Percentiles rank a stretch among this genome's conserved stretches.
Evolutionary conservation across 2,329 filamentous ascomycete species (phyloP).

Genomic region (Fusarium pilosicola): DNA sequence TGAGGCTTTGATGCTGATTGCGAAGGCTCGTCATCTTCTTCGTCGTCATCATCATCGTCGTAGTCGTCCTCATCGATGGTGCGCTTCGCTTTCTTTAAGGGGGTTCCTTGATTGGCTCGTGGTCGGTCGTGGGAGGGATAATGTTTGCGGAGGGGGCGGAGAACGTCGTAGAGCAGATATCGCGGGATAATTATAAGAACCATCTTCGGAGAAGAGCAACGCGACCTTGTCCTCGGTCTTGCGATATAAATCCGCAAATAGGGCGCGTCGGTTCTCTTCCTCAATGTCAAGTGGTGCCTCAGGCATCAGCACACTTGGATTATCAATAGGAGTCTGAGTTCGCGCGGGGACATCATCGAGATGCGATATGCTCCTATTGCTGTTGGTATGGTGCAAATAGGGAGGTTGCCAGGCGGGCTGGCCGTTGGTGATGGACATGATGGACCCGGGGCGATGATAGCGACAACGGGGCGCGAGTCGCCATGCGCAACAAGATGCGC

Average conservation of each 20-base stretch:
- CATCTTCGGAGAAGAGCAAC: constrained; percentile 73
- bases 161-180: constrained; percentile 64
- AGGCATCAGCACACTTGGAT: constrained; percentile 63
- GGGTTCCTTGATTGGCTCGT: constrained; percentile 67
- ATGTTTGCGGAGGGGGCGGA: constrained; percentile 53
- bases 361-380: constrained; percentile 63
- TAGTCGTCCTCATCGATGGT: constrained; percentile 88
- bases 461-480: constrained; percentile 60
- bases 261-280: constrained; percentile 76
- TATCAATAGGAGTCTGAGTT: constrained; percentile 63
- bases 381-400: constrained; percentile 59
- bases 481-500: constrained; percentile 65
- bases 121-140: constrained; percentile 66
- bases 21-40: constrained; percentile 68
- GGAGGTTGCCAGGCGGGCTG: constrained; percentile 73
- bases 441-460: constrained; percentile 61
- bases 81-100: constrained; percentile 78
- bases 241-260: constrained; percentile 82
- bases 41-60: constrained; percentile 82
- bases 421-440: constrained; percentile 75
- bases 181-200: constrained; percentile 61
- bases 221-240: constrained; percentile 81
- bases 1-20: constrained; percentile 64
- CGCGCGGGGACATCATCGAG: constrained; percentile 68
- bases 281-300: constrained; percentile 69